Percentiles rank a stretch among this genome's conserved stretches.
These are phyloP conservation scores for Plenodomus lindquistii DNA, from an alignment of 2,329 filamentous ascomycete genomes.

Conservation along the genomic window DNA sequence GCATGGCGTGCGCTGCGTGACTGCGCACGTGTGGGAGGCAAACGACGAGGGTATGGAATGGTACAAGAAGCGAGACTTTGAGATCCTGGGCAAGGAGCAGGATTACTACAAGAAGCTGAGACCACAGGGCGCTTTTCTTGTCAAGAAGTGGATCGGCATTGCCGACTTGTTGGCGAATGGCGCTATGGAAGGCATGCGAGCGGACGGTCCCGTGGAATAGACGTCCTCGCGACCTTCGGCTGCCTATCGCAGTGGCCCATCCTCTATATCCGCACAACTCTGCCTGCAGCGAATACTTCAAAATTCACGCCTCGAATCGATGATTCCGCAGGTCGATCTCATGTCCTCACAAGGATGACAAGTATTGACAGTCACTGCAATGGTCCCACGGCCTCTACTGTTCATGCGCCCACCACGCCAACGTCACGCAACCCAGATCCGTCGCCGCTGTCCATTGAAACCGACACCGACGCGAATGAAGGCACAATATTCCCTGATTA, in stretches of 20 bases:
- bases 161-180: conserved; percentile 32
- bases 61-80: conserved; percentile 64
- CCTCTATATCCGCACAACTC: neutral
- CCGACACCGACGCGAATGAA: neutral
- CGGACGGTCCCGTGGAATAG: neutral
- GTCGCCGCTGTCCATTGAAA: too few relatives aligned
- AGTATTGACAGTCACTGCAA: conserved; percentile 24
- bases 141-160: conserved; percentile 50
- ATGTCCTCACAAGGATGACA: too few relatives aligned
- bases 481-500: conserved; percentile 7
- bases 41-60: conserved; percentile 64
- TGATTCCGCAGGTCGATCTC: conserved; percentile 1
- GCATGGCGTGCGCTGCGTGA: conserved; percentile 57
- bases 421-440: neutral
- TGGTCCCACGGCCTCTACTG: conserved; percentile 10
- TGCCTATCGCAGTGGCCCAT: neutral
- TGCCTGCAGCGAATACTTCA: neutral
- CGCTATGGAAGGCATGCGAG: conserved; percentile 1
- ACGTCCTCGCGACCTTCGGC: neutral
- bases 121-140: conserved; percentile 59
- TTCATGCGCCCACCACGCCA: conserved; percentile 7
- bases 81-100: conserved; percentile 55
- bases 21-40: conserved; percentile 67
- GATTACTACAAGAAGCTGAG: conserved; percentile 63
- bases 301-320: neutral